Evolutionary conservation across 768 basidiomycete genomes (phyloP).

Genomic region (Naganishia onofrii): DNA sequence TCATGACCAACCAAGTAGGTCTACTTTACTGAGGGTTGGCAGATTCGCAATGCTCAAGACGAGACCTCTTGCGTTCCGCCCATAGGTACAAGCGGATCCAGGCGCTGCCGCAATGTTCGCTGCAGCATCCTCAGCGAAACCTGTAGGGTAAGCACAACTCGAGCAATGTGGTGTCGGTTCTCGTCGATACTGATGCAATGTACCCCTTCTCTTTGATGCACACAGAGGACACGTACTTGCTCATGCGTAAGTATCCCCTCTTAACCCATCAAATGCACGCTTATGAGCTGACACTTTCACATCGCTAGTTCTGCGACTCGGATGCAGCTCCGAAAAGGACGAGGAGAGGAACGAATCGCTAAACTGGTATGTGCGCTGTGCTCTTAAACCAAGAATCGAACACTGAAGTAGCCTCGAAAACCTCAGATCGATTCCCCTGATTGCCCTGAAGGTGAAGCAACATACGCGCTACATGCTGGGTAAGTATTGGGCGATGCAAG

Average conservation of each 20-base stretch:
- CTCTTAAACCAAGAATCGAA: too few species aligned
- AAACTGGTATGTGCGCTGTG: constrained; percentile 34
- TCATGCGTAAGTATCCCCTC: constrained; percentile 42
- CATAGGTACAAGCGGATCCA: constrained; percentile 68
- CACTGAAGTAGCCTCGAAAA: neutral
- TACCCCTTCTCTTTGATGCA: neutral
- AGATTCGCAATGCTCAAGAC: constrained; percentile 8
- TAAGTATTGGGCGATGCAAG: constrained; percentile 25
- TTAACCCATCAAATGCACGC: neutral
- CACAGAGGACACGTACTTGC: constrained; percentile 47
- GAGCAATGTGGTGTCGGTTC: neutral
- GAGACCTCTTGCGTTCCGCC: neutral
- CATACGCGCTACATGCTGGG: constrained; percentile 45
- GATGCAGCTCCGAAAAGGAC: constrained; percentile 48
- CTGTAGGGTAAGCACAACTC: constrained; percentile 57
- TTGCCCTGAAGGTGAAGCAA: constrained; percentile 50
- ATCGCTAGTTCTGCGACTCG: constrained; percentile 47
- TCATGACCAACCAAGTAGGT: constrained; percentile 83
- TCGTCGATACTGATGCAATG: neutral
- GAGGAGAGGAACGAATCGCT: constrained; percentile 50
- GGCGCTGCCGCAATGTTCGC: constrained; percentile 68
- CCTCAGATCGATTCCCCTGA: constrained; percentile 45
- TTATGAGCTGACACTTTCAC: neutral
- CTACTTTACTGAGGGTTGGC: constrained; percentile 58
- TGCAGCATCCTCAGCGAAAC: constrained; percentile 86